Evolutionary conservation across 805 yeast species (phyloP).

Genomic region (Candida verbasci): DNA sequence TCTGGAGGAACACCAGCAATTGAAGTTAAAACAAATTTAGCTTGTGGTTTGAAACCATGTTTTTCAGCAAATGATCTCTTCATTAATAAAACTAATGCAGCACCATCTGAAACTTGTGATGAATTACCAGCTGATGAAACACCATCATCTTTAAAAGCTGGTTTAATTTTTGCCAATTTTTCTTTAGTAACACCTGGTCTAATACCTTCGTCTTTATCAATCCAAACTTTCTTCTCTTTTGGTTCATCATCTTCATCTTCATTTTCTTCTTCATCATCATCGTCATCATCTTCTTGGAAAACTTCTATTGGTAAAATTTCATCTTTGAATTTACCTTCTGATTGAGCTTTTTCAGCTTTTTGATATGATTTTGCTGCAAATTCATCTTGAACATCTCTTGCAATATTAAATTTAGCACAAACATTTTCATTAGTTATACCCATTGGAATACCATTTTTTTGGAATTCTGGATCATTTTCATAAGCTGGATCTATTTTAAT

Average conservation of each 20-base stretch:
- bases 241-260: conserved; percentile 48
- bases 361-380: conserved; percentile 85
- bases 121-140: conserved; percentile 94
- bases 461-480: conserved; percentile 34
- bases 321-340: conserved; percentile 67
- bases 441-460: conserved; percentile 87
- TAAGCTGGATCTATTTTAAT: conserved; percentile 42
- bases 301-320: conserved; percentile 83
- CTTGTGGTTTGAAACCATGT: conserved; percentile 67
- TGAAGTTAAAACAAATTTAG: conserved; percentile 73
- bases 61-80: conserved; percentile 80
- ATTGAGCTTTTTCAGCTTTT: conserved; percentile 77
- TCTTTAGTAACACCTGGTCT: conserved; percentile 80
- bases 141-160: conserved; percentile 85
- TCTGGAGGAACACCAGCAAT: conserved; percentile 95
- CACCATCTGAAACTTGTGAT: conserved; percentile 94
- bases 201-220: conserved; percentile 94
- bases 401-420: conserved; percentile 57
- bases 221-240: conserved; percentile 53
- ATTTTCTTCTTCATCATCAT: conserved; percentile 77
- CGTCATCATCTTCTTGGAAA: conserved; percentile 64
- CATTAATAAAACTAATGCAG: conserved; percentile 81
- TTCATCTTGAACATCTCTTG: conserved; percentile 74
- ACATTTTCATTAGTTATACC: conserved; percentile 94
- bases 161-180: conserved; percentile 68